phyloP scores from a whole-genome alignment of 139 green algal genomes.

The Limnomonas spitsbergensis region DNA sequence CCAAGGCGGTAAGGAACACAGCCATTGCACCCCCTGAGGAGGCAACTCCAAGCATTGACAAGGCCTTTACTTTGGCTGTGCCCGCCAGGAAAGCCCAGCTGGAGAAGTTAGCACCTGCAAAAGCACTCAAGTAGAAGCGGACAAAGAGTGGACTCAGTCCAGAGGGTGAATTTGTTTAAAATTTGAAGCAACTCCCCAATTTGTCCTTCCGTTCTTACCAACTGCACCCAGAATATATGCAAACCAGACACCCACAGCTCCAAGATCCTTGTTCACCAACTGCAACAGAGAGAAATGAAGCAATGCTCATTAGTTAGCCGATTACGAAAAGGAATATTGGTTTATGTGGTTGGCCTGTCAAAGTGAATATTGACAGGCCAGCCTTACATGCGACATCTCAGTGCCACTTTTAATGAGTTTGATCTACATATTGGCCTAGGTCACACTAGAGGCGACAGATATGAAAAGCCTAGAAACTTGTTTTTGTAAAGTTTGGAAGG shows the following conservation, averaged over 20 bases:
- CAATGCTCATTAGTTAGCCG: neutral
- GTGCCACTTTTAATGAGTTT: neutral
- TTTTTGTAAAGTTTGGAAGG: too few species aligned
- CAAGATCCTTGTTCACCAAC: neutral
- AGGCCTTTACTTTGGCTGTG: neutral
- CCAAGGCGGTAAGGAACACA: neutral
- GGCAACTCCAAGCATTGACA: neutral
- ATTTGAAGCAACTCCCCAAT: neutral
- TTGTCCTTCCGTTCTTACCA: neutral
- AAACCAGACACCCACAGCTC: neutral
- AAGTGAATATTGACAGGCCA: neutral
- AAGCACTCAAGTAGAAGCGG: too few species aligned
- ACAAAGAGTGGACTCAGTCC: neutral
- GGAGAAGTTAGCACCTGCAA: neutral
- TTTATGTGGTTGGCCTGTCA: neutral
- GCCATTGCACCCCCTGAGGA: neutral
- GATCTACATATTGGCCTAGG: neutral
- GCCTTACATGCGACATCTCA: neutral
- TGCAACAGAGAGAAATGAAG: neutral
- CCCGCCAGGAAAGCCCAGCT: neutral
- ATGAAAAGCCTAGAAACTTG: too few species aligned
- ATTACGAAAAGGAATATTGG: neutral
- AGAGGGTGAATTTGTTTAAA: neutral
- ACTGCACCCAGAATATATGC: slow-evolving; percentile 1
- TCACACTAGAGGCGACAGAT: too few species aligned